A percentile compares a stretch with the other conserved stretches of the same genome.
Evolutionary conservation across 2,329 filamentous ascomycete species (phyloP).

Genomic region (Alternaria alternata): DNA sequence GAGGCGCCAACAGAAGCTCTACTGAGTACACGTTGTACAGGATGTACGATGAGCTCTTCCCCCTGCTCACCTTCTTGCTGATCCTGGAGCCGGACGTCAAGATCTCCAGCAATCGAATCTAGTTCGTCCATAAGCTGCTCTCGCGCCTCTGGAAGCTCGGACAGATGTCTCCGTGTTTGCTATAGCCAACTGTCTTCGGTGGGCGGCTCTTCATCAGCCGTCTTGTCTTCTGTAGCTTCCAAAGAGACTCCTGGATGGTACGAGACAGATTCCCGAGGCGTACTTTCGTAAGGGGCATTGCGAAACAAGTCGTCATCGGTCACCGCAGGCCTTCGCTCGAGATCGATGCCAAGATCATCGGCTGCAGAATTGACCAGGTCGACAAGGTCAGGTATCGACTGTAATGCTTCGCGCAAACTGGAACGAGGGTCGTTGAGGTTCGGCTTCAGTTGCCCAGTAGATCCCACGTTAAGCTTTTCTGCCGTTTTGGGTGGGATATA

Average conservation of each 20-base stretch:
- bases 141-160: constrained; percentile 30
- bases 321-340: constrained; percentile 29
- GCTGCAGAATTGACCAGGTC: constrained; percentile 48
- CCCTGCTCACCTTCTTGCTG: not conserved
- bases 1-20: not conserved
- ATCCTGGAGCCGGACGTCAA: constrained; percentile 32
- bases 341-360: constrained; percentile 47
- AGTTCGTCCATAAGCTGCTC: constrained; percentile 35
- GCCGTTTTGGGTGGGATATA: constrained; percentile 30
- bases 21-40: not conserved
- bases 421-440: constrained; percentile 44
- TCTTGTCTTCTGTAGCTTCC: constrained; percentile 9
- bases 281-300: constrained; percentile 31
- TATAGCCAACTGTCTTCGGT: constrained; percentile 31
- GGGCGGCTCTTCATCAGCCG: constrained; percentile 11
- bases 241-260: not conserved
- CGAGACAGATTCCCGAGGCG: constrained; percentile 12
- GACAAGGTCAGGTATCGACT: constrained; percentile 47
- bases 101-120: constrained; percentile 42
- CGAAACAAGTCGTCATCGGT: constrained; percentile 38
- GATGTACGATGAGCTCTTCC: not conserved
- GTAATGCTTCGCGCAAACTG: constrained; percentile 31
- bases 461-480: constrained; percentile 38
- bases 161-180: constrained; percentile 29
- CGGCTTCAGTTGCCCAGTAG: constrained; percentile 32